Evolutionary conservation across 352 stramenopile genomes (phyloP), one percentile per base, ranked within the genome.

Genomic region (Globisporangium nunn): DNA sequence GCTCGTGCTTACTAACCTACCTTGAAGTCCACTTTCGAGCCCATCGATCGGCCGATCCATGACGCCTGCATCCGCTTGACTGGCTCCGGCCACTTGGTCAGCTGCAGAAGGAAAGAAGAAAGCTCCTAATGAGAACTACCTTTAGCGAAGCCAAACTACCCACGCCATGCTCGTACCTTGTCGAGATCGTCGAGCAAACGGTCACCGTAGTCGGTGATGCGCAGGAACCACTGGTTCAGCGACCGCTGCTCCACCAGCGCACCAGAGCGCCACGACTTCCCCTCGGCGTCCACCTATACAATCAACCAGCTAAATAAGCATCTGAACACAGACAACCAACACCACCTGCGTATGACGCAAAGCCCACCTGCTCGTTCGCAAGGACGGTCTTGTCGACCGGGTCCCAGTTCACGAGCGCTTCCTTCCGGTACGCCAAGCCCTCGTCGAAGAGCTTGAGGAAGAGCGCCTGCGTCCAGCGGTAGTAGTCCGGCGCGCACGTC

Each of bases 401-500:
- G 70, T 98, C 98, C 97, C 97, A 99, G 74, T 99, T 99, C 33
- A 99, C 98, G n/a, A 92, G 80, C 49, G 97, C 96, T 44, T 98
- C 83, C 53, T 95, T 98, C 54, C 97, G 96, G 54, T 93, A 93
- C 28, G 97, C 97, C 33, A 99, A 76, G n/a, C 96, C 96, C 54
- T 93, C 85, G 14, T 98, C 84, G 53, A 96, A 98, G 46, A 99
- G 79, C 70, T 98, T 84, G 29, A 99, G 70, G 66, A 99, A 99
- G 43, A 99, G 88, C 97, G 96, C 99, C 71, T 99, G 98, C 17
- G 98, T 99, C 97, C 97, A 99, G 69, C 97, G 97, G 62, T 98
- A 98, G 75, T 99, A 99, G 45, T 96, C 87, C 7, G 91, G 65
- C 56, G 97, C 76, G 46, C 96, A 99, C 30, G 97, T 99, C 8